These are phyloP conservation scores for Barnettozyma botsteinii DNA, from an alignment of 805 yeast genomes.

Conservation along the genomic window DNA sequence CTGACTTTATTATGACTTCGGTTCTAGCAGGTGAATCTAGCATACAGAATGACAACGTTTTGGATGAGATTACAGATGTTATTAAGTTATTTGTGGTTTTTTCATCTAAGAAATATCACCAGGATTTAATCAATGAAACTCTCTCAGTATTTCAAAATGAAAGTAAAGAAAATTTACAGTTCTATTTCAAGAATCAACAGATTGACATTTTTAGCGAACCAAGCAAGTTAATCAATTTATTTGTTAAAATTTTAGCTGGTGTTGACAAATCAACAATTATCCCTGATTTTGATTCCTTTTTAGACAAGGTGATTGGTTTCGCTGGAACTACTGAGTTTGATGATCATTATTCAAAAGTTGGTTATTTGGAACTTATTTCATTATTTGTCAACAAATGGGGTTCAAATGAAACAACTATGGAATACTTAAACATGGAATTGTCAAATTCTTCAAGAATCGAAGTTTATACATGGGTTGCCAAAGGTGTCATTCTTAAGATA, in stretches of 20 bases:
- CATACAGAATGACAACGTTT: constrained; percentile 10
- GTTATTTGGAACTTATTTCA: constrained; percentile 50
- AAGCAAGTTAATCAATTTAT: constrained; percentile 31
- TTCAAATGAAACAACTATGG: background rate
- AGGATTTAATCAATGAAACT: constrained; percentile 36
- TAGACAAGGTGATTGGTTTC: constrained; percentile 11
- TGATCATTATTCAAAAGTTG: constrained; percentile 32
- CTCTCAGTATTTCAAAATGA: constrained; percentile 30
- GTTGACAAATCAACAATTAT: constrained; percentile 39
- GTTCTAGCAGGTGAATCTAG: background rate
- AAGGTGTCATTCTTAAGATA: constrained; percentile 59
- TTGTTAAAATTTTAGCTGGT: constrained; percentile 45
- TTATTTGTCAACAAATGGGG: constrained; percentile 54
- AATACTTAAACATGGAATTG: constrained; percentile 3
- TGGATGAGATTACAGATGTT: constrained; percentile 29
- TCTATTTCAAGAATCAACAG: constrained; percentile 5
- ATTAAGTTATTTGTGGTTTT: constrained; percentile 31
- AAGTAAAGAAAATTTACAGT: constrained; percentile 15
- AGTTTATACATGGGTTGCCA: constrained; percentile 60
- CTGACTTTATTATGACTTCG: constrained; percentile 6
- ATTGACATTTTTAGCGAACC: constrained; percentile 25
- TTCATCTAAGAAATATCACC: constrained; percentile 34
- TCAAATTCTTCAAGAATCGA: constrained; percentile 39
- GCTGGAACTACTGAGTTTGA: constrained; percentile 11
- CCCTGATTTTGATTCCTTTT: constrained; percentile 16